Evolutionary conservation across 78 protist species (phyloP).

Genomic region (Pigoraptor vietnamica): DNA sequence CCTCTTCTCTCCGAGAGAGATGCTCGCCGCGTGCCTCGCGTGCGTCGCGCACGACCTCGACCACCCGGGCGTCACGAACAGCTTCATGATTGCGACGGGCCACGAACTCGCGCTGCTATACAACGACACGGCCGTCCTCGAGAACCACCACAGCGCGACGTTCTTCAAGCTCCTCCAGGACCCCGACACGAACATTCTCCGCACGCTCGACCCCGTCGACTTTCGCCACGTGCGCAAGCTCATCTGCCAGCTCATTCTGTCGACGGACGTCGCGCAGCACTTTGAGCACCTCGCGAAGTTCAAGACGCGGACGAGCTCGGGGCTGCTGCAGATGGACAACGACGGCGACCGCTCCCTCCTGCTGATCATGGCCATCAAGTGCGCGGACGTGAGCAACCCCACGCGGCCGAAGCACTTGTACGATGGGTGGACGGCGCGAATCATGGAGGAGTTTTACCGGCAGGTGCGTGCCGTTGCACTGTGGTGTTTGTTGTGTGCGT

Average conservation of each 20-base stretch:
- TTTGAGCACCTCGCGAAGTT: background rate
- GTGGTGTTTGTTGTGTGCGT: too few species aligned
- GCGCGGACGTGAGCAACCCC: background rate
- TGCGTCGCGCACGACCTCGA: conserved; percentile 2
- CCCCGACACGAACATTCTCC: background rate
- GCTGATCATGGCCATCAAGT: background rate
- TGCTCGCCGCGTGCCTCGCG: background rate
- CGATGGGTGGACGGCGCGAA: background rate
- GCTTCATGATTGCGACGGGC: background rate
- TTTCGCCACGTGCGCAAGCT: background rate
- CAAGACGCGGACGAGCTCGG: background rate
- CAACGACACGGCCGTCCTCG: conserved; percentile 1
- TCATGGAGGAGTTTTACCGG: background rate
- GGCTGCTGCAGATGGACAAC: background rate
- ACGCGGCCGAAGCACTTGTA: background rate
- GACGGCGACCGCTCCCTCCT: background rate
- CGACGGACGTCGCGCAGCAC: conserved; percentile 11
- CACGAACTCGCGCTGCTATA: background rate
- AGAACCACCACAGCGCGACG: background rate
- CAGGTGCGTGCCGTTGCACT: too few species aligned
- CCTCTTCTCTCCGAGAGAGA: background rate
- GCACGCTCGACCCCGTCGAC: background rate
- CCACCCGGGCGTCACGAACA: background rate
- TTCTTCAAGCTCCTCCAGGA: background rate
- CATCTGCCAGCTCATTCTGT: background rate